Base-by-base conservation (phyloP, 495 filamentous ascomycete genomes). In the Daldinia bambusicola region DNA sequence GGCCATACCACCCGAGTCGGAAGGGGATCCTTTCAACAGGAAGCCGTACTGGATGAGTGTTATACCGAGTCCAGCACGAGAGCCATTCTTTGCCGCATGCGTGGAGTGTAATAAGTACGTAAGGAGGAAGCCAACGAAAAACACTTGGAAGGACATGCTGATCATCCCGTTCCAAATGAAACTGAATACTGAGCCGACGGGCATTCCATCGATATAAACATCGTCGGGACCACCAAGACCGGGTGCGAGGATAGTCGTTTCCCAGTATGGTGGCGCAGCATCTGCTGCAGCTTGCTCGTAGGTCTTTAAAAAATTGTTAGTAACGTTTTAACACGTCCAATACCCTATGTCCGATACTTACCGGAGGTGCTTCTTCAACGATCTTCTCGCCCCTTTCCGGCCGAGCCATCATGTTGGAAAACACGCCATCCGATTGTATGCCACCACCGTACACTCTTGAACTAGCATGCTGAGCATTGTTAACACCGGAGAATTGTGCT, bases 81-180 rank as follows among this genome's bases (percentile, higher is more conserved):
- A 97, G 53, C 95, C 95, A 75, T 99, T 97, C 83, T 98, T 98
- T 65, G 95, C 96, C 13, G 95, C 95, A 79, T 99, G 95, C 9
- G 94, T 97, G 43, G 95, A 98, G 84, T 98, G 96, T 2, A 99
- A 87, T 69, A 99, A 92, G 79, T 98, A 98, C 37, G 96, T 98
- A 74, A 99, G 90, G 22, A 99, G 89, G 85, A 99, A 99, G 50
- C 96, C 95, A 78, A 97, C 92, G 63, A 98, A 86, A 75, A 32
- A 48, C 9, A 48, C 43, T 22, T 95, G 92, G 85, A 99, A 98
- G n/a, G 93, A 95, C 90, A 96, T 93, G 55, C 92, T 95, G 72
- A 99, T 98, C 91, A 98, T 95, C 78, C 89, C 94, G 80, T 99
- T 99, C 96, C 96, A 99, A 66, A 97, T 83, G 75, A 99, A 99